phyloP scores from a whole-genome alignment of 495 filamentous ascomycete genomes.

The Xylona heveae region DNA sequence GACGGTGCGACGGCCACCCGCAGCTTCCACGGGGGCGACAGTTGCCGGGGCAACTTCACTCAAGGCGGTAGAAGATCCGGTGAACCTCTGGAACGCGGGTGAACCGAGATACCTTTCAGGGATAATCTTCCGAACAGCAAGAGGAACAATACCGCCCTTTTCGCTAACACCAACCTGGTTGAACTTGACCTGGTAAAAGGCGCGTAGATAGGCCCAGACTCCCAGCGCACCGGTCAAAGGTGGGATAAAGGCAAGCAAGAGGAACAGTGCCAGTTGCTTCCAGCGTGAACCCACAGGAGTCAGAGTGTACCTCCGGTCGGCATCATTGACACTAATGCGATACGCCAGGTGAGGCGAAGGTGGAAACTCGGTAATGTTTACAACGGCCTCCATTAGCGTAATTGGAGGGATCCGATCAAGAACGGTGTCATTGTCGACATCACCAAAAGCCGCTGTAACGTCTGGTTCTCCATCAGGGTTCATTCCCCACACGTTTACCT shows the following conservation, averaged over 20 bases:
- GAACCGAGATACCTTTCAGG: too few relatives aligned
- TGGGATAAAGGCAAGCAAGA: conserved; percentile 23
- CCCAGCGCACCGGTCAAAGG: conserved; percentile 18
- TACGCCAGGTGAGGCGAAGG: conserved; percentile 23
- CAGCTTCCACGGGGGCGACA: neutral
- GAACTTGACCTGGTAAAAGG: conserved; percentile 30
- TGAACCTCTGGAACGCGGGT: neutral
- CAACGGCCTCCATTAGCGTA: conserved; percentile 19
- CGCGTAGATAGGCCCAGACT: conserved; percentile 21
- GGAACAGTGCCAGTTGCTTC: conserved; percentile 21
- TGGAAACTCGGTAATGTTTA: conserved; percentile 23
- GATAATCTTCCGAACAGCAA: conserved; percentile 1
- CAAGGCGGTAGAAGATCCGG: neutral
- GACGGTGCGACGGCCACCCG: neutral
- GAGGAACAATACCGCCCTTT: conserved; percentile 7
- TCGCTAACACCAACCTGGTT: conserved; percentile 21
- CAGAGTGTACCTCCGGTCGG: conserved; percentile 18
- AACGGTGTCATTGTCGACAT: conserved; percentile 25
- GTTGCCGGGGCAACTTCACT: neutral
- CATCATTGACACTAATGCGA: conserved; percentile 23
- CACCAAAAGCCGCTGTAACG: conserved; percentile 23
- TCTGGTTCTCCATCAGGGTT: conserved; percentile 24
- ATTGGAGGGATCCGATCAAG: conserved; percentile 21
- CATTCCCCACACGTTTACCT: conserved; percentile 27
- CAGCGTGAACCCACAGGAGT: conserved; percentile 21